Evolutionary conservation across 225 moss, liverwort and hornwort genomes (phyloP).

Genomic region (Neckera pumila): DNA sequence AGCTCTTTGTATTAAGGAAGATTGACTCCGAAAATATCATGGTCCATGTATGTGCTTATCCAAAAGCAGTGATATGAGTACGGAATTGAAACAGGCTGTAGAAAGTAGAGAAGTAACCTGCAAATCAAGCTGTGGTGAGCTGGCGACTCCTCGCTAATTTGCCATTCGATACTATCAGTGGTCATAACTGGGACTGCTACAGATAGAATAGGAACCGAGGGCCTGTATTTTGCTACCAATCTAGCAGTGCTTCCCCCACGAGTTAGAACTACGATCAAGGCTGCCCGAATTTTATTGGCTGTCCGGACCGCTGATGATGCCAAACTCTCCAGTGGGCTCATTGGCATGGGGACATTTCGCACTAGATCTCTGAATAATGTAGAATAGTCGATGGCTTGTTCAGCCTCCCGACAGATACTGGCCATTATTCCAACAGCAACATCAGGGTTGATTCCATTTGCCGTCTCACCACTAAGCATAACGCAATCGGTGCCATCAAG

Average conservation of each 20-base stretch:
- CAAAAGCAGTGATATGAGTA: background rate
- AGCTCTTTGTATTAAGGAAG: background rate
- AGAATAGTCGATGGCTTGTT: conserved; percentile 67
- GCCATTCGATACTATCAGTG: conserved; percentile 80
- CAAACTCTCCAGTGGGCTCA: conserved; percentile 89
- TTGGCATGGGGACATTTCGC: conserved; percentile 67
- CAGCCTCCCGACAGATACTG: conserved; percentile 82
- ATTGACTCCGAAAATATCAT: background rate
- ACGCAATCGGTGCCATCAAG: conserved; percentile 86
- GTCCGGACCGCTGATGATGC: conserved; percentile 89
- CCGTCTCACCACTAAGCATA: conserved; percentile 96
- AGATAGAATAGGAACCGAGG: conserved; percentile 82
- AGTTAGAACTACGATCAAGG: conserved; percentile 77
- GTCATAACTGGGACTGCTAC: conserved; percentile 95
- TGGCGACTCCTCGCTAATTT: conserved; percentile 88
- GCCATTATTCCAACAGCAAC: conserved; percentile 75
- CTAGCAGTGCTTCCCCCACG: conserved; percentile 94
- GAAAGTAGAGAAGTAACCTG: conserved; percentile 15
- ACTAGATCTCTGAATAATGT: conserved; percentile 72
- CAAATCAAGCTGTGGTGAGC: conserved; percentile 82
- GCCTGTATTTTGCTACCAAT: conserved; percentile 86
- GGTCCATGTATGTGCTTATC: background rate
- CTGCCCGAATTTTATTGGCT: conserved; percentile 83
- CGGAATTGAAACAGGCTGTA: background rate
- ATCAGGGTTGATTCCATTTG: conserved; percentile 73